Evolutionary conservation across 2,329 filamentous ascomycete species (phyloP).

Genomic region (Phyllosticta citrichinensis): DNA sequence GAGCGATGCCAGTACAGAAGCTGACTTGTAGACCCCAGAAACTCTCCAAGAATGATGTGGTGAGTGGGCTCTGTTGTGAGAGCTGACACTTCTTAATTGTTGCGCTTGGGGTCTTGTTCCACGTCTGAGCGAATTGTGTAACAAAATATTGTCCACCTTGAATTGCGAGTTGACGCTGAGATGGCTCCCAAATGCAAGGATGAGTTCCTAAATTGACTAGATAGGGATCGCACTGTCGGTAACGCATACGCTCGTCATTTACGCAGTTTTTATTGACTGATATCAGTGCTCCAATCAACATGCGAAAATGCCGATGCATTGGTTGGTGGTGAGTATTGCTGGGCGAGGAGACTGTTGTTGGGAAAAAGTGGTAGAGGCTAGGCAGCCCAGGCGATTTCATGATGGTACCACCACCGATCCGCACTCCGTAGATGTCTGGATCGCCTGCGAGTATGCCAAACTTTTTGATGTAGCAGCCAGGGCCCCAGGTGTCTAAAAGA

Average conservation of each 20-base stretch:
- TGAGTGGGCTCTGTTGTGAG: slow-evolving; percentile 1
- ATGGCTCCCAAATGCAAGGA: not conserved
- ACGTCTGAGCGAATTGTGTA: not conserved
- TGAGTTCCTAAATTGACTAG: slow-evolving; percentile 2
- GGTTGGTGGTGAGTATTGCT: not conserved
- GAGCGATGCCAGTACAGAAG: slow-evolving; percentile 16
- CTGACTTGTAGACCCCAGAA: slow-evolving; percentile 17
- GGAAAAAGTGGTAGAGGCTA: not conserved
- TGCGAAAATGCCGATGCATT: not conserved
- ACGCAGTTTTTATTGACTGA: not conserved
- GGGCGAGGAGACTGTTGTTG: too few relatives aligned
- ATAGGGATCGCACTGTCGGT: not conserved
- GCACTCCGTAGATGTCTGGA: not conserved
- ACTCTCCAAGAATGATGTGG: slow-evolving; percentile 7
- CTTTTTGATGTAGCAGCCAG: not conserved
- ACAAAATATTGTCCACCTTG: slow-evolving; percentile 12
- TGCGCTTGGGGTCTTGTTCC: slow-evolving; percentile 6
- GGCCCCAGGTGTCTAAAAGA: not conserved
- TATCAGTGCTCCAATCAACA: not conserved
- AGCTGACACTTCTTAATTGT: slow-evolving; percentile 6
- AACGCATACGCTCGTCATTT: slow-evolving; percentile 1
- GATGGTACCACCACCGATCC: not conserved
- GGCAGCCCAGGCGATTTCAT: not conserved
- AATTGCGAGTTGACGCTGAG: slow-evolving; percentile 8
- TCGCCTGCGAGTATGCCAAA: not conserved